phyloP scores from a whole-genome alignment of 2,329 filamentous ascomycete species.

The Ceratocystis lukuohia region DNA sequence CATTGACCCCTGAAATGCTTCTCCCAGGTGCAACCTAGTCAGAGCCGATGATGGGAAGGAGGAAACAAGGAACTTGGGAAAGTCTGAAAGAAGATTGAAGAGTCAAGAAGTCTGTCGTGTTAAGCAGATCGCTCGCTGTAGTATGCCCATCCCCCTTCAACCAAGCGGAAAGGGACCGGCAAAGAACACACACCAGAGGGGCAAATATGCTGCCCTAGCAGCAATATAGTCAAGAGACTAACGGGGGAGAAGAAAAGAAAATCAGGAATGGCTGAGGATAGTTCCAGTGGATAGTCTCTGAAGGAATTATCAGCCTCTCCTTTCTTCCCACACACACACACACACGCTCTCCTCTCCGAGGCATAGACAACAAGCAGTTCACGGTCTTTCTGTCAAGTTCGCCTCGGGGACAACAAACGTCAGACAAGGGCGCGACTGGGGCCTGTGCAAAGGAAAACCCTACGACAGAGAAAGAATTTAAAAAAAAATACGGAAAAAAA shows the following conservation, averaged over 20 bases:
- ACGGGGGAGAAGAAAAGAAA: not conserved
- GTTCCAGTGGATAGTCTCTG: too few species aligned
- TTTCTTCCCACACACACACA: not conserved
- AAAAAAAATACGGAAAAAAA: not conserved
- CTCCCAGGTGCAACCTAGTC: constrained; percentile 5
- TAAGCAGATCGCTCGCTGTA: not conserved
- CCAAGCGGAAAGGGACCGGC: not conserved
- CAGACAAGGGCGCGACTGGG: constrained; percentile 1
- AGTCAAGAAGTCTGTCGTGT: not conserved
- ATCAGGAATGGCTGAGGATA: not conserved
- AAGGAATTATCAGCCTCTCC: not conserved
- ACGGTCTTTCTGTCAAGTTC: constrained; percentile 7
- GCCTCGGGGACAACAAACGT: not conserved
- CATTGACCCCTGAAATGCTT: constrained; percentile 7
- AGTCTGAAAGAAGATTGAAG: not conserved
- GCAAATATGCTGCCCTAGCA: not conserved
- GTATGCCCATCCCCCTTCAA: not conserved
- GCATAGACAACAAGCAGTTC: constrained; percentile 1
- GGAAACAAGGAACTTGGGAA: constrained; percentile 2
- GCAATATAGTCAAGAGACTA: not conserved
- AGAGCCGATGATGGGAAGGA: constrained; percentile 3
- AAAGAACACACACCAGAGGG: not conserved
- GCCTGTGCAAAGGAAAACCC: not conserved
- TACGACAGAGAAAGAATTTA: not conserved
- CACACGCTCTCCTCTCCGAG: not conserved